Percentiles rank a stretch among this genome's conserved stretches.
phyloP scores from a whole-genome alignment of 106 monocot species.

The Chionographis japonica region DNA sequence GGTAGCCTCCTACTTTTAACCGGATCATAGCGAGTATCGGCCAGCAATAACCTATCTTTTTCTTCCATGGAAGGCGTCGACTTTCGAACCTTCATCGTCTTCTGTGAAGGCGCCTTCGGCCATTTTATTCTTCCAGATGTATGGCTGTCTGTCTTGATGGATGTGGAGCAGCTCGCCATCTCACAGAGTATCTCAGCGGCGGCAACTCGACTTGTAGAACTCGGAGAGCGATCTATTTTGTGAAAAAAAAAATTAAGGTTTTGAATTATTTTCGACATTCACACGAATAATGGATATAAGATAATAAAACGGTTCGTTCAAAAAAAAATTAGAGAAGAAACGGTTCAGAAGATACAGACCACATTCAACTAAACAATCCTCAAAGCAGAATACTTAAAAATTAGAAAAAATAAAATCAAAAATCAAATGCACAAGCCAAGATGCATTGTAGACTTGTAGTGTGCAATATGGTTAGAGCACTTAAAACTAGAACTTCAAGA shows the following conservation, averaged over 20 bases:
- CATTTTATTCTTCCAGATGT: constrained; percentile 21
- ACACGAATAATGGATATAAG: too few species aligned
- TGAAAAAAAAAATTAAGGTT: constrained; percentile 1
- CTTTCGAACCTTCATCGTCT: constrained; percentile 37
- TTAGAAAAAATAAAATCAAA: too few species aligned
- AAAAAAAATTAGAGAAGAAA: background rate
- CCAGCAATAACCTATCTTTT: constrained; percentile 7
- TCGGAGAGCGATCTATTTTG: constrained; percentile 33
- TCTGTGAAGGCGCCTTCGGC: constrained; percentile 29
- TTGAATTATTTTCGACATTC: background rate
- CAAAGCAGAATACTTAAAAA: too few species aligned
- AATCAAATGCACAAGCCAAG: too few species aligned
- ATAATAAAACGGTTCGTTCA: too few species aligned
- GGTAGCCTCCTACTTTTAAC: constrained; percentile 20
- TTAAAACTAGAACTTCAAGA: too few species aligned
- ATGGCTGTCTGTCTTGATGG: background rate
- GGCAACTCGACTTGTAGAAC: constrained; percentile 24
- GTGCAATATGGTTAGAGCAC: too few species aligned
- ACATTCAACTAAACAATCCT: too few species aligned
- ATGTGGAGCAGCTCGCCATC: constrained; percentile 6
- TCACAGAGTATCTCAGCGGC: constrained; percentile 53
- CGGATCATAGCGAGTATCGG: constrained; percentile 15
- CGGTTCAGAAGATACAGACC: too few species aligned
- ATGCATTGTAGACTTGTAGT: too few species aligned
- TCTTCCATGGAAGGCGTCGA: constrained; percentile 8